Conservation (phyloP, 2,329 filamentous ascomycete genomes). For the Dryadomyces quercivorus region DNA sequence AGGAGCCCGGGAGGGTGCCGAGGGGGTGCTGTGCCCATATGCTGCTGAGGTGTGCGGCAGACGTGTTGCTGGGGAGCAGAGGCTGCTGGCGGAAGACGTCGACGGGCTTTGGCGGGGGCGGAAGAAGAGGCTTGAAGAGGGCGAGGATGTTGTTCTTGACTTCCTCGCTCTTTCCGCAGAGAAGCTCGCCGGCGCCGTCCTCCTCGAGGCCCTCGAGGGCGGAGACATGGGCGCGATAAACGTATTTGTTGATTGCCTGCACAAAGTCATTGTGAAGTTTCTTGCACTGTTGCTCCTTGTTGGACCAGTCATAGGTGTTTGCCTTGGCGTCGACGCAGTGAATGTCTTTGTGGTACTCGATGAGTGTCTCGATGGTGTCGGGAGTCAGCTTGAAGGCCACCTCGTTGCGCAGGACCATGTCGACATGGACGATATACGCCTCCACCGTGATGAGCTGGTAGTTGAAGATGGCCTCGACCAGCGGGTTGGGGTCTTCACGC, state of each 20-base stretch:
- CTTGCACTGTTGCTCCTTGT: constrained; percentile 93
- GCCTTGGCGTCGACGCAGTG: constrained; percentile 85
- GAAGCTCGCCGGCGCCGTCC: constrained; percentile 85
- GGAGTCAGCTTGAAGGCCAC: constrained; percentile 95
- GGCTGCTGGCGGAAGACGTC: constrained; percentile 81
- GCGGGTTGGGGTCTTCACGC: constrained; percentile 66
- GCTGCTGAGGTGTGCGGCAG: constrained; percentile 46
- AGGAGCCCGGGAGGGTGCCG: constrained; percentile 35
- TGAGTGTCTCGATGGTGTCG: constrained; percentile 84
- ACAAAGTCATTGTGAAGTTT: constrained; percentile 95
- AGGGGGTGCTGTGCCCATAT: constrained; percentile 61
- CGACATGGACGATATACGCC: constrained; percentile 96
- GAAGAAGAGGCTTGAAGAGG: constrained; percentile 78
- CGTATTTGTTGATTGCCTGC: constrained; percentile 93
- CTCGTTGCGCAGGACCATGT: constrained; percentile 96
- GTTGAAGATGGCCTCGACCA: constrained; percentile 82
- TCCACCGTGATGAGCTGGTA: constrained; percentile 88
- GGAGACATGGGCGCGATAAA: constrained; percentile 78
- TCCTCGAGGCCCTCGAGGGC: constrained; percentile 94
- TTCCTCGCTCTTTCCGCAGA: constrained; percentile 83
- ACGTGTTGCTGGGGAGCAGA: constrained; percentile 66
- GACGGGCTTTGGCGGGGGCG: constrained; percentile 74
- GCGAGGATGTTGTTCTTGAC: constrained; percentile 78
- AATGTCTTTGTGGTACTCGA: constrained; percentile 93
- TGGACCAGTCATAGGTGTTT: constrained; percentile 85